Evolutionary conservation across 768 basidiomycete species (phyloP).

Genomic region (Mycena metata): DNA sequence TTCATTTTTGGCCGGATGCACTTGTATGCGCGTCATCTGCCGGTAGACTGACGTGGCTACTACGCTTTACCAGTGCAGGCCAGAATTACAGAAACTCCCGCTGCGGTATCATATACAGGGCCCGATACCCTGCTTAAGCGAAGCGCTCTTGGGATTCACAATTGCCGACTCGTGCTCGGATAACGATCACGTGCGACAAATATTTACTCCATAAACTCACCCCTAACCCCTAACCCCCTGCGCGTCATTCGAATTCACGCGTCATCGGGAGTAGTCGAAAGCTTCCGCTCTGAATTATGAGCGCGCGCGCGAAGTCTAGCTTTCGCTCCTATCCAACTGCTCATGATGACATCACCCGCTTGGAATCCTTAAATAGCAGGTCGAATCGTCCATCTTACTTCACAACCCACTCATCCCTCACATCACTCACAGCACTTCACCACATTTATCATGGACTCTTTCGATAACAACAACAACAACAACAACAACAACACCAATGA

Average conservation of each 20-base stretch:
- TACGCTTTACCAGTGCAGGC: too few species aligned
- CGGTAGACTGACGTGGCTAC: too few species aligned
- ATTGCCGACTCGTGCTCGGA: too few species aligned
- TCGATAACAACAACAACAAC: conserved; percentile 14
- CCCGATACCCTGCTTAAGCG: too few species aligned
- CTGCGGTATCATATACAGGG: too few species aligned
- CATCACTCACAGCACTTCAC: not conserved
- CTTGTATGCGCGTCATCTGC: too few species aligned
- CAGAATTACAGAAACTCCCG: too few species aligned
- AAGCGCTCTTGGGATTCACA: too few species aligned
- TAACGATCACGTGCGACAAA: too few species aligned
- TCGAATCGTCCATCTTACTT: not conserved
- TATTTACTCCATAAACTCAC: not conserved
- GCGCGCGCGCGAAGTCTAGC: not conserved
- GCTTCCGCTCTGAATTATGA: not conserved
- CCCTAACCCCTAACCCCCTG: not conserved
- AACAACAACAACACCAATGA: conserved; percentile 14
- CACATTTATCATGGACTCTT: conserved; percentile 26
- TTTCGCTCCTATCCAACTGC: not conserved
- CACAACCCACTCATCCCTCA: not conserved
- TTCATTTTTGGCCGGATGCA: too few species aligned
- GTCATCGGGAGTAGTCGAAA: not conserved
- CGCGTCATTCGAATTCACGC: not conserved
- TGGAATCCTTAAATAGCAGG: not conserved
- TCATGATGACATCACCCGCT: conserved; percentile 1